phyloP scores from a whole-genome alignment of 192 early-diverging fungal genomes.

The Funneliformis mosseae region DNA sequence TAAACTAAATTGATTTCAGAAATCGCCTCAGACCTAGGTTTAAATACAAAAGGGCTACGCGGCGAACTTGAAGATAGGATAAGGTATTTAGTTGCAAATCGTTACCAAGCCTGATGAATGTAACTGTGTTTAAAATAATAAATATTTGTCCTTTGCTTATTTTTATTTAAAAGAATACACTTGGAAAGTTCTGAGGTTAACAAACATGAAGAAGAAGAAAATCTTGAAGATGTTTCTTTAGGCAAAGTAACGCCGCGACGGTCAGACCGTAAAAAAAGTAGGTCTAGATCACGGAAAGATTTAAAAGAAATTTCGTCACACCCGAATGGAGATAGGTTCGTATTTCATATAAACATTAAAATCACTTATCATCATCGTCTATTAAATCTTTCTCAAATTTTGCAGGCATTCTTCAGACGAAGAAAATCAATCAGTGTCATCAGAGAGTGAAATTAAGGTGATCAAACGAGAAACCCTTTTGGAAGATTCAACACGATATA shows the following conservation, averaged over 20 bases:
- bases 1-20: background rate
- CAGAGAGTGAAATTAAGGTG: constrained; percentile 6
- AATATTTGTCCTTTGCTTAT: background rate
- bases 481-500: background rate
- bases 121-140: background rate
- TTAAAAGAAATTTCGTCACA: background rate
- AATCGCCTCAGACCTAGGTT: background rate
- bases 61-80: constrained; percentile 1
- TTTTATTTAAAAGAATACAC: background rate
- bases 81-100: background rate
- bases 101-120: background rate
- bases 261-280: background rate
- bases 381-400: background rate
- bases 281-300: background rate
- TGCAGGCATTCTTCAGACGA: background rate
- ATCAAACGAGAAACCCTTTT: background rate
- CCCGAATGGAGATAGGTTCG: background rate
- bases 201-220: background rate
- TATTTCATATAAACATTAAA: no score
- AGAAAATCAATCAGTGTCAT: background rate
- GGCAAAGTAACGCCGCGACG: background rate
- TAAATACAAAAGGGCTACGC: background rate
- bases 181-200: background rate
- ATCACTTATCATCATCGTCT: no score
- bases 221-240: background rate